Evolutionary conservation across 108 stramenopile genomes (phyloP), one percentile per base, ranked within the genome.

Genomic region (Nitzschia inconspicua): DNA sequence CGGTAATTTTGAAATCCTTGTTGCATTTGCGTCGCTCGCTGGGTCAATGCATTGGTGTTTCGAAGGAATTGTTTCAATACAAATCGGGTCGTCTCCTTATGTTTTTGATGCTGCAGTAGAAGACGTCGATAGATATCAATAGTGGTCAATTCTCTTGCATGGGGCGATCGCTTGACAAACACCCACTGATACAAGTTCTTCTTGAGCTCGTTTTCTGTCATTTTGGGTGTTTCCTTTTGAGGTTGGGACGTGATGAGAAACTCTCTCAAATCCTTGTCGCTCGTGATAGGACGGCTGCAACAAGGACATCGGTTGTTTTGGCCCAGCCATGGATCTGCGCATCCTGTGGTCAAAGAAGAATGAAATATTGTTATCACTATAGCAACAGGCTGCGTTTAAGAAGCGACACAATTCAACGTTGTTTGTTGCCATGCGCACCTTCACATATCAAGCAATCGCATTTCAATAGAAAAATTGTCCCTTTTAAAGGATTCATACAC

Each of bases 401-500:
- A 44, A 8, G 43, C 43, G 8, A 44, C 18, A 22, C 43, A 9
- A 3, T 3, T 8, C 46, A 2, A 2, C 19, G 26, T 19, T 8
- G 3, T 47, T 47, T 22, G n/a, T 3, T 3, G 4, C 26, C n/a
- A 30, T n/a, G n/a, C 84, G 63, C 68, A 86, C 88, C 85, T 78
- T 89, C 85, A 47, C 88, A 89, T 58, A 89, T 82, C 16, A 84
- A 64, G 41, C 88, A 89, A 56, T 89, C 82, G 55, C 88, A 89
- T 8, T 80, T 62, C 34, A 79, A 84, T n/a, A 86, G 63, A 70
- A 86, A 89, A 36, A 85, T 72, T 4, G 85, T 89, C 28, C 80
- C 81, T 6, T 66, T 65, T 22, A 89, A 66, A 5, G 81, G 79
- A 57, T 84, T 89, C 8, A 63, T 44, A 63, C 88, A 89, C 2